A percentile compares a stretch with the other conserved stretches of the same genome.
phyloP scores from a whole-genome alignment of 2,329 filamentous ascomycete species.

The Passalora sequoiae region DNA sequence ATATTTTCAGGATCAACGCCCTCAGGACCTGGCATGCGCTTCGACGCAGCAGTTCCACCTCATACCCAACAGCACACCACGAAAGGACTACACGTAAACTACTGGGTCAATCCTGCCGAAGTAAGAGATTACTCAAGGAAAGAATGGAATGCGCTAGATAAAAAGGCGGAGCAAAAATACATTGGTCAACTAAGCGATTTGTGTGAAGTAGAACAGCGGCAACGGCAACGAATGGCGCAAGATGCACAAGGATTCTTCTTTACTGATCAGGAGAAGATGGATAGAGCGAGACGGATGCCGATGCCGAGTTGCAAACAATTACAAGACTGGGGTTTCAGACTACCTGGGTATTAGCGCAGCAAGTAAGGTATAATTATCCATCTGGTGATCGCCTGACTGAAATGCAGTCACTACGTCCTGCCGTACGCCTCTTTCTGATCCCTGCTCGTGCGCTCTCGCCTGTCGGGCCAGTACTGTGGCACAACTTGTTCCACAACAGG shows the following conservation, averaged over 20 bases:
- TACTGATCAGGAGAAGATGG: constrained; percentile 73
- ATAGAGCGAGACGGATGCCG: constrained; percentile 58
- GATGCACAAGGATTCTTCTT: constrained; percentile 85
- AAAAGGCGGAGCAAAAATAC: constrained; percentile 68
- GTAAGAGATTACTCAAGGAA: constrained; percentile 63
- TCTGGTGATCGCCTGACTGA: neutral
- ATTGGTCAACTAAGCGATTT: constrained; percentile 61
- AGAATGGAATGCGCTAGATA: constrained; percentile 71
- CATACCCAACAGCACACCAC: constrained; percentile 71
- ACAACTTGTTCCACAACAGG: too few relatives aligned
- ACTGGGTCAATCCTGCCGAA: constrained; percentile 78
- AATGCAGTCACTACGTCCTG: neutral
- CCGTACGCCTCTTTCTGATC: neutral
- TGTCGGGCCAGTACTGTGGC: too few relatives aligned
- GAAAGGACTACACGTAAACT: constrained; percentile 66
- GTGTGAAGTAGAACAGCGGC: constrained; percentile 68
- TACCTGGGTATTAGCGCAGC: constrained; percentile 15
- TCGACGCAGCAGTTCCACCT: constrained; percentile 65
- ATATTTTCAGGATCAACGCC: constrained; percentile 63
- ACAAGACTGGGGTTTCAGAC: constrained; percentile 43
- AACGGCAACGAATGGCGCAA: constrained; percentile 63
- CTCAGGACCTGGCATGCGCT: constrained; percentile 66
- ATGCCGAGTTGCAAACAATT: constrained; percentile 57
- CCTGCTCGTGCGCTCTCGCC: too few relatives aligned
- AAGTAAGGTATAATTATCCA: neutral